These are phyloP conservation scores for Stagonosporopsis cucurbitacearum DNA, from an alignment of 2,329 filamentous ascomycete genomes.

Conservation along the genomic window DNA sequence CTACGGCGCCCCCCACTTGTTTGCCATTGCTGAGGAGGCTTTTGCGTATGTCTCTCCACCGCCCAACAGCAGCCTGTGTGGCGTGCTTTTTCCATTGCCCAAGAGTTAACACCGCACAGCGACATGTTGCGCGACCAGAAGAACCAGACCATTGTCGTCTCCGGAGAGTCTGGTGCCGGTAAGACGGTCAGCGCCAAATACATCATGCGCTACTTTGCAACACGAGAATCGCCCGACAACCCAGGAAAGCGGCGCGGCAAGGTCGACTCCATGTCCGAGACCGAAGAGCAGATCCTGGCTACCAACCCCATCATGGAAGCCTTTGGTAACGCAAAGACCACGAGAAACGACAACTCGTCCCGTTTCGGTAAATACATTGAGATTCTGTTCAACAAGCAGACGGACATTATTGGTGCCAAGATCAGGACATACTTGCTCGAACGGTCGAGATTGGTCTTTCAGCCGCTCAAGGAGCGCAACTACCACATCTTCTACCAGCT, in stretches of 20 bases:
- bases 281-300: slow-evolving; percentile 96
- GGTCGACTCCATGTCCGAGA: slow-evolving; percentile 87
- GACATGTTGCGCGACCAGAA: slow-evolving; percentile 96
- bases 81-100: background rate
- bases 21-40: slow-evolving; percentile 97
- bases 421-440: slow-evolving; percentile 96
- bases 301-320: slow-evolving; percentile 99
- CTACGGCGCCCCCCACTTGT: slow-evolving; percentile 95
- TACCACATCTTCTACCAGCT: slow-evolving; percentile 99
- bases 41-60: slow-evolving; percentile 74
- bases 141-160: slow-evolving; percentile 99
- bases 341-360: slow-evolving; percentile 98
- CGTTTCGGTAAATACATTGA: slow-evolving; percentile 99
- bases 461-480: slow-evolving; percentile 95
- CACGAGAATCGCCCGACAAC: slow-evolving; percentile 90
- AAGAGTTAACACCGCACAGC: slow-evolving; percentile 54
- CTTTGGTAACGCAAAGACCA: slow-evolving; percentile 99
- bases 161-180: slow-evolving; percentile 96
- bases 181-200: slow-evolving; percentile 99
- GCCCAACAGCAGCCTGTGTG: background rate
- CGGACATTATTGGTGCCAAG: slow-evolving; percentile 96
- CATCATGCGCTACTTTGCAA: slow-evolving; percentile 99
- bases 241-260: slow-evolving; percentile 80
- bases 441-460: slow-evolving; percentile 93
- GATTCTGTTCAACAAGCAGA: slow-evolving; percentile 96